A percentile compares a stretch with the other conserved stretches of the same genome.
Evolutionary conservation across 164 flowering plant genomes (phyloP).

Genomic region (Umbellularia californica): DNA sequence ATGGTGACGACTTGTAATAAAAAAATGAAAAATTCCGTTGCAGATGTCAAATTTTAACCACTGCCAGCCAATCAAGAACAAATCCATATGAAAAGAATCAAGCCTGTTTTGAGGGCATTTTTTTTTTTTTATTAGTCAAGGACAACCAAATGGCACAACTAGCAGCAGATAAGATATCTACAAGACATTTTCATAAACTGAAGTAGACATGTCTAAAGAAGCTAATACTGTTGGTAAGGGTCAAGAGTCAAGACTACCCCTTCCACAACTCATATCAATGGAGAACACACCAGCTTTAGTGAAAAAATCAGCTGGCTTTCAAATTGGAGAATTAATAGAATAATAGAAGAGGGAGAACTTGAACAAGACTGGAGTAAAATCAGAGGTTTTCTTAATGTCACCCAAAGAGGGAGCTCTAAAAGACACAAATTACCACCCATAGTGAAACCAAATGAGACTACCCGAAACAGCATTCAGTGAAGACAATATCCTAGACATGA

Average conservation of each 20-base stretch:
- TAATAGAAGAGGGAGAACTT: background rate
- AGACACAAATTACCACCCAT: background rate
- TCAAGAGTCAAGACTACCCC: background rate
- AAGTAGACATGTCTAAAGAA: background rate
- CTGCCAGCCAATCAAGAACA: background rate
- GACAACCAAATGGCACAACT: background rate
- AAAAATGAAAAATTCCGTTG: background rate
- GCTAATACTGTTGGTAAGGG: no score
- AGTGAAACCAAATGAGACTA: background rate
- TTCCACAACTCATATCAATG: background rate
- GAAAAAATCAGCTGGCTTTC: no score
- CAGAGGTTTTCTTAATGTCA: background rate
- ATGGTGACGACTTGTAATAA: background rate
- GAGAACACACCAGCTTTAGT: background rate
- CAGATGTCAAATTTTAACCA: background rate
- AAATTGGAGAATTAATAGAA: no score
- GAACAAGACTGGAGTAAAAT: background rate
- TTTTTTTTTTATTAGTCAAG: background rate
- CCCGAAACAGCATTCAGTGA: background rate
- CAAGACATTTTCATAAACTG: background rate
- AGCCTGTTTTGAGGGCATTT: background rate
- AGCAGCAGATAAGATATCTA: background rate
- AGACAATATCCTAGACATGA: background rate
- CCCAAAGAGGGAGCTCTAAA: background rate
- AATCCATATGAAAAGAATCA: background rate